Base-by-base conservation (phyloP, 169 alveolate species). In the Cryptosporidium canis region DNA sequence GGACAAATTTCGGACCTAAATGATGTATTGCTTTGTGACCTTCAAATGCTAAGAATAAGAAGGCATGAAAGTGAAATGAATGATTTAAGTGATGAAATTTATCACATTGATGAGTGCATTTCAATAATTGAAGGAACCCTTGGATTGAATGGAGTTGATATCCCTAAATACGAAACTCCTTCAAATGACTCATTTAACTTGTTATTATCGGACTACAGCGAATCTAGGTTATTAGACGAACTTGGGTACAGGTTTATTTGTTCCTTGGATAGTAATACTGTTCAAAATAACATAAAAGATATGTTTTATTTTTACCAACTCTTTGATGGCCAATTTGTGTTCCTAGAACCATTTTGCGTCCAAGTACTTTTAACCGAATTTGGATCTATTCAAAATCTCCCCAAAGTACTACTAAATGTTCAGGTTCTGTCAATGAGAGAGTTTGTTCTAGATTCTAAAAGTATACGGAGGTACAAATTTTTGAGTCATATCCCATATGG, bases 251-350 rank as follows among this genome's bases (percentile, higher is more conserved):
- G 47, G 7, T 66, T 39, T 37, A 39, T 43, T 39, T 14, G 39
- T 24, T 43, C 82, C 21, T 29, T 55, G 35, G 48, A 27, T 24
- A 51, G 41, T 31, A 7, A 31, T 14, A 12, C 21, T 35, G 39
- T 3, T 16, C 35, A 45, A 48, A 2, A 11, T 48, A 47, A 44
- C 12, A 27, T 45, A 29, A 41, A 67, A 21, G 29, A 67, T 47
- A 39, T 58, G 11, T 77, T 58, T 58, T 77, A 77, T 77, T 77
- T 77, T 58, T 77, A 77, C 39, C 87, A 77, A 39, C 24, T 29
- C 7, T 58, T 39, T 55, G 87, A 77, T 77, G 87, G 87, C 33
- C 87, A 77, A 77, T 55, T 77, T 18, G 33, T 55, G 18, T 77
- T 58, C 16, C 37, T 77, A 21, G 87, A 77, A 7, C 87, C 87